Conservation (phyloP, 306 rosid species). For the Pyrus bretschneideri region DNA sequence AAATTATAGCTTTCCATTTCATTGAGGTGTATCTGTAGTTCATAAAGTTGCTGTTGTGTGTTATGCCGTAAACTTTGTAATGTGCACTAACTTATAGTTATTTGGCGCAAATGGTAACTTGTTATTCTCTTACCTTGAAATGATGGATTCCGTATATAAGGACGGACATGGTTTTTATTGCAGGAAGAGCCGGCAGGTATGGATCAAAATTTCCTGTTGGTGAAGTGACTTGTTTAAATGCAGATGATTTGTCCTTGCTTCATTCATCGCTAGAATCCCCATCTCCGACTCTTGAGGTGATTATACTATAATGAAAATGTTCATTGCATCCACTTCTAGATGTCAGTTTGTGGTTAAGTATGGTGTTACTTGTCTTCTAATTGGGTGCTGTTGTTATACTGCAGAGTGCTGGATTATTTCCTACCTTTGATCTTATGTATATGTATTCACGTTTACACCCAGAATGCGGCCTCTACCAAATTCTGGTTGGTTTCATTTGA, state of each 20-base stretch:
- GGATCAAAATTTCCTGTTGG: slow-evolving; percentile 79
- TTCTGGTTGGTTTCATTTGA: slow-evolving; percentile 49
- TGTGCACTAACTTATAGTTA: not conserved
- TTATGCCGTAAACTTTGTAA: not conserved
- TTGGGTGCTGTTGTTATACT: slow-evolving; percentile 10
- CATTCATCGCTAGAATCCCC: slow-evolving; percentile 67
- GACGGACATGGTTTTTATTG: slow-evolving; percentile 25
- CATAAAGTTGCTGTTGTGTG: not conserved
- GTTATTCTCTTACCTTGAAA: slow-evolving; percentile 1
- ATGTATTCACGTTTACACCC: slow-evolving; percentile 69
- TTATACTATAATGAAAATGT: slow-evolving; percentile 3
- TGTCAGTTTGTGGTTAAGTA: slow-evolving; percentile 4
- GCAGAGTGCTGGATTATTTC: slow-evolving; percentile 90
- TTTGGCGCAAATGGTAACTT: not conserved
- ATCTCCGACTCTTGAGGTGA: slow-evolving; percentile 78
- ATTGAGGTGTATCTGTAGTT: not conserved
- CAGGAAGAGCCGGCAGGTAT: slow-evolving; percentile 97
- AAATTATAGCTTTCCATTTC: not conserved
- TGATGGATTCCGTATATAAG: not conserved
- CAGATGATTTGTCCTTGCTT: slow-evolving; percentile 63
- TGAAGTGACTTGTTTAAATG: slow-evolving; percentile 77
- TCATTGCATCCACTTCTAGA: not conserved
- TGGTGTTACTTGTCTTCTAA: slow-evolving; percentile 20
- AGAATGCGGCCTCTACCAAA: slow-evolving; percentile 39
- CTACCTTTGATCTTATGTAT: slow-evolving; percentile 70